Evolutionary conservation across 2,329 filamentous ascomycete genomes (phyloP), one percentile per base, ranked within the genome.

Genomic region (Diaporthe capsici): DNA sequence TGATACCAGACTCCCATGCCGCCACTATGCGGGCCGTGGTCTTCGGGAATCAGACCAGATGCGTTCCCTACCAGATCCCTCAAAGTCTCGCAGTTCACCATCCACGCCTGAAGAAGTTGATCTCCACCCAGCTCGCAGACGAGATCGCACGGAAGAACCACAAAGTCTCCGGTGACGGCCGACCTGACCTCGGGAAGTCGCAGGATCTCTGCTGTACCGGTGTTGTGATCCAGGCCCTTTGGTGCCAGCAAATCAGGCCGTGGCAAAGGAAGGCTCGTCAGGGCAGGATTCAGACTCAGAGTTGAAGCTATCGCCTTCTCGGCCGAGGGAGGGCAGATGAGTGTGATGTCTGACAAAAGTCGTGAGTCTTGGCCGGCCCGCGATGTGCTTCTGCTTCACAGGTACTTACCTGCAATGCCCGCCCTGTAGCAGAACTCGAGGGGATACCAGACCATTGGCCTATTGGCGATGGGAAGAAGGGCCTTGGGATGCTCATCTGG

Each of bases 1-100:
- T 96, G 92, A 83, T 98, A 98, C 92, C 94, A 98, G 1, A 99
- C 94, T 8, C 94, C 93, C 51, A 98, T 87, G 1, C 95, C 97
- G 57, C 96, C 95, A 84, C 94, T 94, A 77, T 83, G 82, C 20
- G 82, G 80, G 2, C 82, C 84, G 10, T 85, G 84, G n/a, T 84
- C 82, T 20, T 70, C 71, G 28, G 65, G 65, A 47, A 77, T 77
- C 57, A 77, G 49, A 22, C 86, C 83, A 25, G 80, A 81, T 4
- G 79, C 77, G 51, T 90, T 88, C 20, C 88, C 90, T 3, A 93
- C 88, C 20, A 89, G 87, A 85, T 86, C 91, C 79, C 84, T 90
- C 83, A 96, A 87, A 51, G 93, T 94, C 22, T 92, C 93, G 68
- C 95, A 91, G 79, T 94, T 92, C 42, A 96, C 91, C 93, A 98